Percentiles rank a stretch among this genome's conserved stretches.
These are phyloP conservation scores for Hyphopichia khmerensis DNA, from an alignment of 1,139 yeast genomes.

Conservation along the genomic window DNA sequence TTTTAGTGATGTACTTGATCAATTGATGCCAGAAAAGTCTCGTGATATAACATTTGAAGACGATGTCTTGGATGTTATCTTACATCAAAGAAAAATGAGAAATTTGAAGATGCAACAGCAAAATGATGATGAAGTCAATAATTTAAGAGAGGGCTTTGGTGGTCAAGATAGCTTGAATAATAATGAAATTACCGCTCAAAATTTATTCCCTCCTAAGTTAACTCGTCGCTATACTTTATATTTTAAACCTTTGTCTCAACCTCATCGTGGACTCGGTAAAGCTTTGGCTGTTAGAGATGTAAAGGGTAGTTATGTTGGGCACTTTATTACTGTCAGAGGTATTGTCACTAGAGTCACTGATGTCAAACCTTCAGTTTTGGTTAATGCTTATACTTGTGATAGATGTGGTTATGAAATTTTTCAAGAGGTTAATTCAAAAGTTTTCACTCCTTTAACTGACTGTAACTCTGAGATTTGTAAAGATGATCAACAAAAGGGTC, in stretches of 20 bases:
- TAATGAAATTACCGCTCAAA: conserved; percentile 24
- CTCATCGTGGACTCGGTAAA: conserved; percentile 41
- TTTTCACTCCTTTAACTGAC: conserved; percentile 81
- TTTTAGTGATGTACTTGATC: conserved; percentile 73
- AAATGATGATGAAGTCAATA: conserved; percentile 50
- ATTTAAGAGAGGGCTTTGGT: conserved; percentile 37
- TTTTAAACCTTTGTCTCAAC: conserved; percentile 70
- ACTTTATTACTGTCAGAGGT: conserved; percentile 86
- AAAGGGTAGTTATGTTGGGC: conserved; percentile 81
- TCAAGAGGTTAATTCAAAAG: conserved; percentile 86
- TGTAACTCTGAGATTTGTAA: conserved; percentile 83
- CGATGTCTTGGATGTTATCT: conserved; percentile 89
- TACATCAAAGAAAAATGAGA: conserved; percentile 83
- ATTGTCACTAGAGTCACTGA: conserved; percentile 95
- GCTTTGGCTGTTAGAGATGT: conserved; percentile 88
- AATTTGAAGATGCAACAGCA: conserved; percentile 74
- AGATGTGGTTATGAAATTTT: conserved; percentile 95
- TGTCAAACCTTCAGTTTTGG: conserved; percentile 88
- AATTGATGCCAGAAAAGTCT: conserved; percentile 80
- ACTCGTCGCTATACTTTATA: conserved; percentile 85
- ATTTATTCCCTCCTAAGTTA: conserved; percentile 78
- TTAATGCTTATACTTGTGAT: conserved; percentile 96
- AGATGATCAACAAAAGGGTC: conserved; percentile 81
- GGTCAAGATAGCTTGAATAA: conserved; percentile 9
- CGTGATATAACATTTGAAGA: conserved; percentile 76